Conservation (phyloP, 2,329 filamentous ascomycete species). For the Talaromyces rugulosus region DNA sequence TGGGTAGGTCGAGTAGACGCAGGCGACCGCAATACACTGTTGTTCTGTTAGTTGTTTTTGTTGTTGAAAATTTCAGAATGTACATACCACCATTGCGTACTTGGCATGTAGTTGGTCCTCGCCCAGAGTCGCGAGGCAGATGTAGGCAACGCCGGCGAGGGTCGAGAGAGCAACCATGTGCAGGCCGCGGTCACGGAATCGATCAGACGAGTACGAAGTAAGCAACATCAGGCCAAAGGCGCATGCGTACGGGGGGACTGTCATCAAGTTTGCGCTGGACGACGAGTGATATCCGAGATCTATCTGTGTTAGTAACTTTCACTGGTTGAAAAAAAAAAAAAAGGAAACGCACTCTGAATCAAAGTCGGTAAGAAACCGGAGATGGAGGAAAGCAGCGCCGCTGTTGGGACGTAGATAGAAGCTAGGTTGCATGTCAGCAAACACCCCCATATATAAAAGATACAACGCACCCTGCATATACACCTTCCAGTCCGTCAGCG, state of each 20-base stretch:
- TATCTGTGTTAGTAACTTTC: not conserved
- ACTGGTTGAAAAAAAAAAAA: not conserved
- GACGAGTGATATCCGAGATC: conserved; percentile 8
- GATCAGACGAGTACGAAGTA: conserved; percentile 7
- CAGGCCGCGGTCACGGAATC: conserved; percentile 7
- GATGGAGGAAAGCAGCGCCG: conserved; percentile 4
- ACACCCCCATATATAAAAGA: not conserved
- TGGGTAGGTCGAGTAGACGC: conserved; percentile 10
- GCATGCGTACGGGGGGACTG: conserved; percentile 5
- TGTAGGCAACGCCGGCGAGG: conserved; percentile 3
- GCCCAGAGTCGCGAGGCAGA: conserved; percentile 3
- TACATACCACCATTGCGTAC: not conserved
- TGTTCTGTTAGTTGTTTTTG: not conserved
- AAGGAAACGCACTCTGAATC: not conserved
- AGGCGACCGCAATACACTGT: conserved; percentile 4
- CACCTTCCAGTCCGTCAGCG: conserved; percentile 7
- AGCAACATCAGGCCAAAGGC: conserved; percentile 3
- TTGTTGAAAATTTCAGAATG: not conserved
- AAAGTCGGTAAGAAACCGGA: conserved; percentile 8
- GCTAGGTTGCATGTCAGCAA: not conserved
- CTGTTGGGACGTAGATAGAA: conserved; percentile 9
- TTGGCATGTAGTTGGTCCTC: conserved; percentile 7
- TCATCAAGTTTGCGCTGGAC: conserved; percentile 7
- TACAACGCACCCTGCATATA: conserved; percentile 1
- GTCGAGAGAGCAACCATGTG: conserved; percentile 5